Conservation (phyloP, 2,329 filamentous ascomycete genomes). For the Rutstroemia sp. region DNA sequence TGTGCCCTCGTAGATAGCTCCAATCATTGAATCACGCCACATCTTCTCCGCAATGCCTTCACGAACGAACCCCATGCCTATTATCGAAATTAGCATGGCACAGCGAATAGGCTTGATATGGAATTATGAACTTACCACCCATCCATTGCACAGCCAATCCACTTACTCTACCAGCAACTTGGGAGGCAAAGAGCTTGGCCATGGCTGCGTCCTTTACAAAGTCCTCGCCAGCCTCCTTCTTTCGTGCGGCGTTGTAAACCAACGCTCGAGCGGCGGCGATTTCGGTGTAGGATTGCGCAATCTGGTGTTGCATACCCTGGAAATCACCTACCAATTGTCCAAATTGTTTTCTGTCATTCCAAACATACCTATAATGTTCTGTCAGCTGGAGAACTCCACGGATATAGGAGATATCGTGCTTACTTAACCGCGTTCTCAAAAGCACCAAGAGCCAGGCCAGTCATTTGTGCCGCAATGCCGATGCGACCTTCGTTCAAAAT, state of each 20-base stretch:
- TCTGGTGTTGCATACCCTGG: slow-evolving; percentile 98
- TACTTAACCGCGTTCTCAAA: slow-evolving; percentile 87
- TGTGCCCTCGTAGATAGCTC: slow-evolving; percentile 92
- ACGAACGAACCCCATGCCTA: slow-evolving; percentile 83
- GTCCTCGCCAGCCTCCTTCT: slow-evolving; percentile 95
- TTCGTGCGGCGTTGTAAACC: slow-evolving; percentile 91
- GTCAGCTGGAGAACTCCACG: slow-evolving; percentile 14
- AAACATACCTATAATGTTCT: slow-evolving; percentile 60
- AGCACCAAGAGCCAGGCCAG: slow-evolving; percentile 84
- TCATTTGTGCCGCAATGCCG: slow-evolving; percentile 98
- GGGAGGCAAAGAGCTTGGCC: slow-evolving; percentile 92
- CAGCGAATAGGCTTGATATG: background rate
- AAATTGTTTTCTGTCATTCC: slow-evolving; percentile 98
- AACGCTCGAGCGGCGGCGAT: slow-evolving; percentile 85
- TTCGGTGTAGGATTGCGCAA: slow-evolving; percentile 91
- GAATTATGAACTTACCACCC: slow-evolving; percentile 52
- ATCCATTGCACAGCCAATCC: slow-evolving; percentile 95
- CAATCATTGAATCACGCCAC: slow-evolving; percentile 97
- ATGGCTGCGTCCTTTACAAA: slow-evolving; percentile 96
- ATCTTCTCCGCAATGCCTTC: slow-evolving; percentile 98
- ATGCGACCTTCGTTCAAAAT: slow-evolving; percentile 95
- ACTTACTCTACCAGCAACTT: slow-evolving; percentile 82
- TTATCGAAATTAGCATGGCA: background rate
- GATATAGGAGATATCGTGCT: slow-evolving; percentile 25
- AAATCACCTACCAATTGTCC: slow-evolving; percentile 90